phyloP scores from a whole-genome alignment of 192 early-diverging fungal species.

The Gryganskiella cystojenkinii region DNA sequence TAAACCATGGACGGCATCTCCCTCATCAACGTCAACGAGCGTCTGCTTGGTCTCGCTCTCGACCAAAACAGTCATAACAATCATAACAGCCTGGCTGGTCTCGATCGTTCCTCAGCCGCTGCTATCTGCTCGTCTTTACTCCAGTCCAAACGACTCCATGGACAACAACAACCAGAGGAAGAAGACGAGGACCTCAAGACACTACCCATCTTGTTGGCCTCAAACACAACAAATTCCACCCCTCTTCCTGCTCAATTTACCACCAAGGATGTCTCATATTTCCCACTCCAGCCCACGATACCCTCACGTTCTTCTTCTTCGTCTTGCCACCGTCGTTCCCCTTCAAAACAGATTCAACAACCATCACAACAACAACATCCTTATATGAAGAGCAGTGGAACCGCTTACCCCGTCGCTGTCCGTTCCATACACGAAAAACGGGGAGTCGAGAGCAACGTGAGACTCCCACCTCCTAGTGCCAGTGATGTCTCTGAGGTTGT shows the following conservation, averaged over 20 bases:
- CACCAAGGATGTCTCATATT: neutral
- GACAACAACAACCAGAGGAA: no score
- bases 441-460: slow-evolving; percentile 10
- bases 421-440: slow-evolving; percentile 18
- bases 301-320: slow-evolving; percentile 9
- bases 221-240: no score
- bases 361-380: neutral
- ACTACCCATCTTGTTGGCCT: no score
- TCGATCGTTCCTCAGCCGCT: slow-evolving; percentile 4
- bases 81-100: neutral
- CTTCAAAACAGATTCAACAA: slow-evolving; percentile 9
- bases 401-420: slow-evolving; percentile 4
- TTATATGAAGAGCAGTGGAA: neutral
- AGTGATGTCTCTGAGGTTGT: slow-evolving; percentile 39
- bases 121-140: no score
- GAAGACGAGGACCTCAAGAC: no score
- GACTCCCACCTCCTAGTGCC: slow-evolving; percentile 13
- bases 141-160: no score
- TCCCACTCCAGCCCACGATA: neutral
- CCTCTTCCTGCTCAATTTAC: no score
- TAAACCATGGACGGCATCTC: neutral
- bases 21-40: slow-evolving; percentile 6
- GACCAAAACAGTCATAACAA: neutral
- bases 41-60: neutral
- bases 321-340: slow-evolving; percentile 3